A percentile compares a stretch with the other conserved stretches of the same genome.
Conservation (phyloP, 2,329 filamentous ascomycete genomes). For the Leptographium galeiforme region DNA sequence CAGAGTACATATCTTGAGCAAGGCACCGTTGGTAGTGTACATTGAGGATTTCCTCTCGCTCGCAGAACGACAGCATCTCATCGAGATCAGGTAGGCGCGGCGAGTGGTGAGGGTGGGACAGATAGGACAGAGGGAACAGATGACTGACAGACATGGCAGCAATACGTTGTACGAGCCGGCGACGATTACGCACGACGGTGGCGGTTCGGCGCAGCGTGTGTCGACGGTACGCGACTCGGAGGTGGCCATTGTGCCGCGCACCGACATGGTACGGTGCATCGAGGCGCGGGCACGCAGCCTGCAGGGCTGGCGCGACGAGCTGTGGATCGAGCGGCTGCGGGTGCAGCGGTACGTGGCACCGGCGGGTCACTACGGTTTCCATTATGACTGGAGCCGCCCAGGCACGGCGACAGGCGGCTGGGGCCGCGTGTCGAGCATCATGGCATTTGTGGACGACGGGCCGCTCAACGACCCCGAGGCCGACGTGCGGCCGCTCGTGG, state of each 20-base stretch:
- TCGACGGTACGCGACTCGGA: slow-evolving; percentile 34
- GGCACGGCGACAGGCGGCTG: slow-evolving; percentile 23
- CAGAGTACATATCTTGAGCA: slow-evolving; percentile 31
- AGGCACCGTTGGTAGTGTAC: slow-evolving; percentile 39
- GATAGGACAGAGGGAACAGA: no score
- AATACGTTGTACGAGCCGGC: slow-evolving; percentile 35
- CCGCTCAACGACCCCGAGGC: neutral
- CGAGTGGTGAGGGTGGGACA: neutral
- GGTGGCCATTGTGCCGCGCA: slow-evolving; percentile 37
- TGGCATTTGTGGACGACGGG: slow-evolving; percentile 35
- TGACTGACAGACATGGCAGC: slow-evolving; percentile 16
- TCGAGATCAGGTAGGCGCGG: slow-evolving; percentile 34
- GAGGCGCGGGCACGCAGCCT: slow-evolving; percentile 32
- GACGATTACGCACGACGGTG: slow-evolving; percentile 35
- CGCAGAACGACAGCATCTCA: slow-evolving; percentile 30
- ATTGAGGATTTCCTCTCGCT: slow-evolving; percentile 35
- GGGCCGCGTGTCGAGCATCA: slow-evolving; percentile 38
- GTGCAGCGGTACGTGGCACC: slow-evolving; percentile 32
- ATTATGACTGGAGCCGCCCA: slow-evolving; percentile 37
- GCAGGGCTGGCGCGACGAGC: slow-evolving; percentile 39
- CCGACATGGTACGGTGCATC: slow-evolving; percentile 27
- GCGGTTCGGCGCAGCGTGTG: slow-evolving; percentile 25
- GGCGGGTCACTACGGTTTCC: slow-evolving; percentile 37
- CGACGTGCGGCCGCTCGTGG: slow-evolving; percentile 19
- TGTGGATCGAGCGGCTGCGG: slow-evolving; percentile 38